A percentile compares a stretch with the other conserved stretches of the same genome.
These are phyloP conservation scores for Aquilaria malaccensis DNA, from an alignment of 345 rosid genomes.

Conservation along the genomic window DNA sequence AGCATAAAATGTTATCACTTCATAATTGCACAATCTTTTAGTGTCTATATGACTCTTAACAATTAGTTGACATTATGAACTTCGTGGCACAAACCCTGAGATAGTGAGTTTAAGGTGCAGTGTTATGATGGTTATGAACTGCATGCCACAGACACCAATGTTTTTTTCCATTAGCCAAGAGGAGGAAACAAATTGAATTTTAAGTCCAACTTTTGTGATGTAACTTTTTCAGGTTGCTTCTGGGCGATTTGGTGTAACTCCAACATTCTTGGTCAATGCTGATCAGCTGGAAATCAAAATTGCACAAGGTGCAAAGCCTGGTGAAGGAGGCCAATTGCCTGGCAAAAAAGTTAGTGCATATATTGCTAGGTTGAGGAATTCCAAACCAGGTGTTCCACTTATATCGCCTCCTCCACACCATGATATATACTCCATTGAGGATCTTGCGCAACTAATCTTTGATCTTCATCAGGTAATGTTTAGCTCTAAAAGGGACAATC, in stretches of 20 bases:
- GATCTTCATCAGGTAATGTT: conserved; percentile 91
- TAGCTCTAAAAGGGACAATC: conserved; percentile 5
- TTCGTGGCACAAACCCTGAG: too few species aligned
- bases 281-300: conserved; percentile 95
- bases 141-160: background rate
- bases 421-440: conserved; percentile 95
- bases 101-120: too few species aligned
- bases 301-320: conserved; percentile 99
- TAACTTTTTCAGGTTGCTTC: conserved; percentile 60
- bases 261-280: conserved; percentile 93
- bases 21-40: too few species aligned
- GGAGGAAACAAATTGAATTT: too few species aligned
- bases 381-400: conserved; percentile 99
- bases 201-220: too few species aligned
- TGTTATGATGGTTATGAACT: too few species aligned
- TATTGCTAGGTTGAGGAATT: conserved; percentile 88
- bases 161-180: background rate
- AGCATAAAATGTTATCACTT: too few species aligned
- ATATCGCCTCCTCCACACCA: conserved; percentile 99
- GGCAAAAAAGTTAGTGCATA: conserved; percentile 99
- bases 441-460: conserved; percentile 94
- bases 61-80: too few species aligned
- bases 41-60: too few species aligned
- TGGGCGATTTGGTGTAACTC: conserved; percentile 98
- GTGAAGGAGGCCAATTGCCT: conserved; percentile 98